Evolutionary conservation across 2,329 filamentous ascomycete species (phyloP).

Genomic region (Colletotrichum musicola): DNA sequence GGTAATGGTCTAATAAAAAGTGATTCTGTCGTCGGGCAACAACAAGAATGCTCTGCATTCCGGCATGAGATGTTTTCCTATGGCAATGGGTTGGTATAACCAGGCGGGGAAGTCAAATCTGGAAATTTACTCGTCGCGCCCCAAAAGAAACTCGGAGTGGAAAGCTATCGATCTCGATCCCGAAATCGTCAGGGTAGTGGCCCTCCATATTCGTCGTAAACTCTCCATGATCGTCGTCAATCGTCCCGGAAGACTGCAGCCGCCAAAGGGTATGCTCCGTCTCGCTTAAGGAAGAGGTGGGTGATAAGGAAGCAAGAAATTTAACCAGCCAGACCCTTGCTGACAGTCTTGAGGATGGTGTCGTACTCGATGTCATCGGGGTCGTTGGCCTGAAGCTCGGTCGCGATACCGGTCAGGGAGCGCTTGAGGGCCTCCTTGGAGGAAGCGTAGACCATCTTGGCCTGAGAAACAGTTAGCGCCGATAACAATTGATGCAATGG

Average conservation of each 20-base stretch:
- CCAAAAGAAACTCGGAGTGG: slow-evolving; percentile 42
- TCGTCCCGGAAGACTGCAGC: slow-evolving; percentile 42
- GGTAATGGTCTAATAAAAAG: slow-evolving; percentile 36
- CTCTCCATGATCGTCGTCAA: slow-evolving; percentile 44
- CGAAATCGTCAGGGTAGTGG: slow-evolving; percentile 39
- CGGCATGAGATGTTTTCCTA: slow-evolving; percentile 45
- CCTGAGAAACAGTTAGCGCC: slow-evolving; percentile 58
- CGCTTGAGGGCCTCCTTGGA: slow-evolving; percentile 90
- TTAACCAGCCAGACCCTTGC: slow-evolving; percentile 70
- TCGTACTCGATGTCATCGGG: slow-evolving; percentile 84
- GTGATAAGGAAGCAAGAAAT: slow-evolving; percentile 24
- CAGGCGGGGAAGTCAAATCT: slow-evolving; percentile 49
- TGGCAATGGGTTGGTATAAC: slow-evolving; percentile 46
- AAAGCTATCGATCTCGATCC: slow-evolving; percentile 33
- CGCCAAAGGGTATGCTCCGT: slow-evolving; percentile 42
- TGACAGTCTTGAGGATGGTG: slow-evolving; percentile 74
- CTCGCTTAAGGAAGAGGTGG: slow-evolving; percentile 35
- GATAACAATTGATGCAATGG: neutral
- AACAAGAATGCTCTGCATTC: slow-evolving; percentile 47
- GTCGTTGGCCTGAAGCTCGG: slow-evolving; percentile 88
- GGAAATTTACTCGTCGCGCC: slow-evolving; percentile 47
- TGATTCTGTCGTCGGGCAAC: slow-evolving; percentile 39
- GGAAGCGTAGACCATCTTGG: slow-evolving; percentile 91
- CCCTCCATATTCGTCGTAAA: slow-evolving; percentile 42
- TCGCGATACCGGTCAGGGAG: slow-evolving; percentile 79